Percentiles rank a stretch among this genome's conserved stretches.
phyloP scores from a whole-genome alignment of 2,329 filamentous ascomycete genomes.

The Fusarium brachygibbosum region DNA sequence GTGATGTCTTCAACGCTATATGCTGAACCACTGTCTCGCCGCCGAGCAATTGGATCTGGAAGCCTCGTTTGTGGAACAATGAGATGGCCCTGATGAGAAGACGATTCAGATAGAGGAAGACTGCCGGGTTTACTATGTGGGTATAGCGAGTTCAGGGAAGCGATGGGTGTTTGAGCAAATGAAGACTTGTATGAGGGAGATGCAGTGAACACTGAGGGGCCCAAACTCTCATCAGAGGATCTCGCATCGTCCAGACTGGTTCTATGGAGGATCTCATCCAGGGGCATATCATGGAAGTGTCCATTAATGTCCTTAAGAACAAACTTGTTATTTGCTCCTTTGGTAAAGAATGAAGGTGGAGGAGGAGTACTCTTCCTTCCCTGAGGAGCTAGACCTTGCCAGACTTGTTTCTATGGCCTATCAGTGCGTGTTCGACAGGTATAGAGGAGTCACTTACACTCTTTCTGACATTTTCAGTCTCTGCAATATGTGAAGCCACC shows the following conservation, averaged over 20 bases:
- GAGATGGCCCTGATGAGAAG: conserved; percentile 4
- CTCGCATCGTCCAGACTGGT: conserved; percentile 11
- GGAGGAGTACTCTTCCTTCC: conserved; percentile 10
- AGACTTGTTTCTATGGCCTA: conserved; percentile 1
- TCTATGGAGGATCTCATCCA: conserved; percentile 9
- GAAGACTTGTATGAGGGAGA: conserved; percentile 34
- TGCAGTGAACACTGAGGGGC: conserved; percentile 21
- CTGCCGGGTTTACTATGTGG: conserved; percentile 8
- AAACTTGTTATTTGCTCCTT: conserved; percentile 5
- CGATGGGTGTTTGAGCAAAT: conserved; percentile 30
- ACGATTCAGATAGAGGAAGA: not conserved
- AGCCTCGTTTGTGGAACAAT: conserved; percentile 9
- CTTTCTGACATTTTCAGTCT: not conserved
- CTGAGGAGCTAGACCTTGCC: not conserved
- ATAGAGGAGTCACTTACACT: not conserved
- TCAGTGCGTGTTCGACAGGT: not conserved
- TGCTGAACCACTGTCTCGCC: conserved; percentile 14
- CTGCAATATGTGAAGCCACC: not conserved
- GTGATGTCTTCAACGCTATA: conserved; percentile 11
- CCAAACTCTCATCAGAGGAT: conserved; percentile 24
- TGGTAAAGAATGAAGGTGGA: conserved; percentile 15
- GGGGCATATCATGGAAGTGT: not conserved
- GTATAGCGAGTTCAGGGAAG: conserved; percentile 7
- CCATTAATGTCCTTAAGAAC: conserved; percentile 8
- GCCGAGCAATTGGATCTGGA: conserved; percentile 11